Conservation (phyloP, 805 yeast genomes). For the Hyphopichia homilentoma region DNA sequence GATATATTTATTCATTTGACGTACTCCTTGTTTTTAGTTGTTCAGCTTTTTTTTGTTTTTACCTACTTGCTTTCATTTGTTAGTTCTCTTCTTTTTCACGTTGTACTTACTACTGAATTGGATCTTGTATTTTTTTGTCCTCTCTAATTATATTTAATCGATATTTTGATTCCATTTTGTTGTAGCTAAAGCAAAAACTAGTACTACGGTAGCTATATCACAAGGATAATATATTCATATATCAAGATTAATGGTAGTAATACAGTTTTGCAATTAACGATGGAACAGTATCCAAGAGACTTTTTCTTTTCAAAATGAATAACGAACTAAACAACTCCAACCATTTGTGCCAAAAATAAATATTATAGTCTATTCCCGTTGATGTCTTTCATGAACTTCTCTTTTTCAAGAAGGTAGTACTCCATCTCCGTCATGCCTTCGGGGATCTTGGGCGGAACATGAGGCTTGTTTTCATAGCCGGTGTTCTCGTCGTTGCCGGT, state of each 20-base stretch:
- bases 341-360: too few species aligned
- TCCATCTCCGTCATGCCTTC: conserved; percentile 38
- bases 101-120: conserved; percentile 1
- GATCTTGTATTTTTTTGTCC: neutral
- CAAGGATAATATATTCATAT: too few species aligned
- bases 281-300: too few species aligned
- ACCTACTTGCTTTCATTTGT: conserved; percentile 1
- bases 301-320: too few species aligned
- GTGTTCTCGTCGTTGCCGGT: conserved; percentile 15
- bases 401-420: conserved; percentile 39
- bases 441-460: conserved; percentile 44
- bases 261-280: too few species aligned
- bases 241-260: too few species aligned
- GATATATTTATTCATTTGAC: too few species aligned
- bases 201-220: too few species aligned
- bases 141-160: neutral
- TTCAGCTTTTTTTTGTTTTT: conserved; percentile 1
- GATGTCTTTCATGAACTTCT: conserved; percentile 34
- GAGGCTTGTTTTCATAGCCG: conserved; percentile 30
- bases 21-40: conserved; percentile 1
- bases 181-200: too few species aligned
- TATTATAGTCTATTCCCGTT: conserved; percentile 23
- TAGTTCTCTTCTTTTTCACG: conserved; percentile 4
- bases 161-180: too few species aligned
- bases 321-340: too few species aligned